A percentile compares a stretch with the other conserved stretches of the same genome.
Conservation (phyloP, 2,329 filamentous ascomycete species). For the Hawksworthiomyces lignivorus region DNA sequence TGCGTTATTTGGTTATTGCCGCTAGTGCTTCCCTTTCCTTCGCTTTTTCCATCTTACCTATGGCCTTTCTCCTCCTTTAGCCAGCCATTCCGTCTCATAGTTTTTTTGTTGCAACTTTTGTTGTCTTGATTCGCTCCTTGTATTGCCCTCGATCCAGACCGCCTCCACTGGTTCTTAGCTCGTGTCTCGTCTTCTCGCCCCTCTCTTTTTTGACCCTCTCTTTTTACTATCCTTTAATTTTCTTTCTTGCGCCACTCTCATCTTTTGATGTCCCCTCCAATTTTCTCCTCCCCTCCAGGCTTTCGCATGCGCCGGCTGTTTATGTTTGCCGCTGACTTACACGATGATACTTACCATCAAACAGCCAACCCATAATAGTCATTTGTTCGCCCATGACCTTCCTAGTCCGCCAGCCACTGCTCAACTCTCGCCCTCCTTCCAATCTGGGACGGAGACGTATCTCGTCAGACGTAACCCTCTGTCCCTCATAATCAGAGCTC, state of each 20-base stretch:
- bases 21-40: too few species aligned
- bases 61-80: conserved; percentile 7
- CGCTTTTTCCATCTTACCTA: conserved; percentile 1
- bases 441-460: conserved; percentile 35
- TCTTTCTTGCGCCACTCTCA: not conserved
- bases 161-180: not conserved
- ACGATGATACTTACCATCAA: conserved; percentile 54
- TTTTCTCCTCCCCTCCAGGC: not conserved
- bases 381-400: conserved; percentile 54
- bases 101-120: not conserved
- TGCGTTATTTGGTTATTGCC: too few species aligned
- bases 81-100: not conserved
- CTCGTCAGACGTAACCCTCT: conserved; percentile 32
- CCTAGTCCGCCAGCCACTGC: conserved; percentile 50
- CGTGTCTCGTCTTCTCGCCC: not conserved
- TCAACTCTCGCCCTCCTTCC: conserved; percentile 48
- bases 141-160: too few species aligned
- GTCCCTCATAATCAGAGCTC: conserved; percentile 39
- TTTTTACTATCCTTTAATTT: not conserved
- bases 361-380: conserved; percentile 52
- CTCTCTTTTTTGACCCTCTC: not conserved
- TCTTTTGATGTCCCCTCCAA: not conserved
- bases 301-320: not conserved
- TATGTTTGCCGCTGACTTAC: conserved; percentile 18
- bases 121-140: too few species aligned